Evolutionary conservation across 1,284 basidiomycete genomes (phyloP).

Genomic region (Heterobasidion irregulare): DNA sequence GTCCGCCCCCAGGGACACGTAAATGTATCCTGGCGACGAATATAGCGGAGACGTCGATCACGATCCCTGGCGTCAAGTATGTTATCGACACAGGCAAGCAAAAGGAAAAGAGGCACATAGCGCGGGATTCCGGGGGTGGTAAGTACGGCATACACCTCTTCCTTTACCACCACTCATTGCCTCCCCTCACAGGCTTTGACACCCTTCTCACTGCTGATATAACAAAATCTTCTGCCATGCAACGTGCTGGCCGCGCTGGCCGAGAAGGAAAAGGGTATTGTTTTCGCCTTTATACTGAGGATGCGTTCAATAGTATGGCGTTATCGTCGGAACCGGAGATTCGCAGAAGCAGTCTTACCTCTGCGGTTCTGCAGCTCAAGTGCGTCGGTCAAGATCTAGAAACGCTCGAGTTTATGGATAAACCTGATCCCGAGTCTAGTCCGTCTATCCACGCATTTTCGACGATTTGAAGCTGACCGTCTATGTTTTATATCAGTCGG

Average conservation of each 20-base stretch:
- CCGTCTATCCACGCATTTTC: constrained; percentile 18
- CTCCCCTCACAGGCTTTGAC: constrained; percentile 62
- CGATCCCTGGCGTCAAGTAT: constrained; percentile 92
- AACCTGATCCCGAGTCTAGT: constrained; percentile 68
- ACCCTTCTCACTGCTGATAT: constrained; percentile 81
- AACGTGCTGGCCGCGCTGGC: constrained; percentile 85
- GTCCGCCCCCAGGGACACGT: constrained; percentile 63
- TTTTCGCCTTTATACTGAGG: constrained; percentile 84
- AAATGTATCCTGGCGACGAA: constrained; percentile 94
- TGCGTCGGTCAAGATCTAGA: constrained; percentile 77
- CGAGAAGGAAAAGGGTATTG: constrained; percentile 83
- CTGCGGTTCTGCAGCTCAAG: constrained; percentile 78
- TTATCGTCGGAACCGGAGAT: constrained; percentile 81
- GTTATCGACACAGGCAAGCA: constrained; percentile 94
- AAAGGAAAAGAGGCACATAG: constrained; percentile 89
- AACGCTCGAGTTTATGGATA: constrained; percentile 79
- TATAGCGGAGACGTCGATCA: constrained; percentile 97
- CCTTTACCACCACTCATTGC: constrained; percentile 3
- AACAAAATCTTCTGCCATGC: constrained; percentile 84
- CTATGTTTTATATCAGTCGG: constrained; percentile 34
- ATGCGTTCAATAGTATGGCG: constrained; percentile 59
- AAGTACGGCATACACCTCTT: constrained; percentile 17
- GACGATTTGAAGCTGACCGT: neutral
- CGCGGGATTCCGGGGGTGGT: constrained; percentile 60
- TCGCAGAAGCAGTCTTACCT: constrained; percentile 75